Conservation (phyloP, 2,329 filamentous ascomycete species). For the Fusarium lateritium region DNA sequence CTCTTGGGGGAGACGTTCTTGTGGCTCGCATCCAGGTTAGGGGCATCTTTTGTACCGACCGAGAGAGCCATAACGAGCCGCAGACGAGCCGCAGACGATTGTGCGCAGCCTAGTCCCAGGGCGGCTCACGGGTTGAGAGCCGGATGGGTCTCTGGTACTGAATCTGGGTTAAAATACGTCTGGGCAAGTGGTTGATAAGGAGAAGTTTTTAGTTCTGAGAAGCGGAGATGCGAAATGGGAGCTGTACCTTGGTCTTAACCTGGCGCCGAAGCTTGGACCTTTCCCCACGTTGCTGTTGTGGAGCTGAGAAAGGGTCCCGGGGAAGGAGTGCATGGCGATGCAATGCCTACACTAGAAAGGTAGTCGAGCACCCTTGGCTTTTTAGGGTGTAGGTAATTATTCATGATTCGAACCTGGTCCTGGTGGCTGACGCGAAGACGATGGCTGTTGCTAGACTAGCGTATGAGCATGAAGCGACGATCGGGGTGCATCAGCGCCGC, state of each 20-base stretch:
- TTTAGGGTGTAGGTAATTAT: not conserved
- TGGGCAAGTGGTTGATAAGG: slow-evolving; percentile 18
- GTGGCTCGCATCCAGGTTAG: slow-evolving; percentile 48
- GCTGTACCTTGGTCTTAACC: slow-evolving; percentile 6
- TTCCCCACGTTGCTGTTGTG: slow-evolving; percentile 33
- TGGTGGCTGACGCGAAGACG: not conserved
- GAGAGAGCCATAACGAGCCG: slow-evolving; percentile 36
- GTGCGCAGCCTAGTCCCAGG: not conserved
- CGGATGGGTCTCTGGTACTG: slow-evolving; percentile 2
- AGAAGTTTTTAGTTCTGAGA: slow-evolving; percentile 29
- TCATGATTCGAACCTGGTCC: not conserved
- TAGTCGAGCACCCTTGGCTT: not conserved
- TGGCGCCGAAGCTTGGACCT: slow-evolving; percentile 33
- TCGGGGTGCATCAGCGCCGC: not conserved
- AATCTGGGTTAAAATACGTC: not conserved
- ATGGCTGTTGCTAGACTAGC: not conserved
- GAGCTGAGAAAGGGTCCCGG: slow-evolving; percentile 14
- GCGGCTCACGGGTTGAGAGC: not conserved
- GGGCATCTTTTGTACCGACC: slow-evolving; percentile 33
- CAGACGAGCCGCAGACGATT: not conserved
- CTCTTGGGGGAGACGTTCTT: slow-evolving; percentile 55
- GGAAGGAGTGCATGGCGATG: not conserved
- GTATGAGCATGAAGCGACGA: not conserved
- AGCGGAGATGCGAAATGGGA: slow-evolving; percentile 36
- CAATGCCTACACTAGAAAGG: not conserved